Evolutionary conservation across 768 basidiomycete genomes (phyloP).

Genomic region (Porpolomopsis calyptriformis): DNA sequence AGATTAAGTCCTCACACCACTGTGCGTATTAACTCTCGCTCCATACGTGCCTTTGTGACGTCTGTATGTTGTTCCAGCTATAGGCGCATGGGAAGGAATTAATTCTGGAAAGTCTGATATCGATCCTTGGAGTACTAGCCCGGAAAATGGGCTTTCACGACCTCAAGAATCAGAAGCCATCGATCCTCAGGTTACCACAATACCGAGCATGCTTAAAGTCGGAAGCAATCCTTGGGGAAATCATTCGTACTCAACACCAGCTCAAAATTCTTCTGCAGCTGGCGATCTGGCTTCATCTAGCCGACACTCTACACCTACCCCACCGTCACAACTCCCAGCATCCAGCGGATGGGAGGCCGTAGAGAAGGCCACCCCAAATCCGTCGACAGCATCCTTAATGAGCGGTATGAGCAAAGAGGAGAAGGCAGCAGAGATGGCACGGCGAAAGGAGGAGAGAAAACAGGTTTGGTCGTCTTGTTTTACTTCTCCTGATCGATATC

Average conservation of each 20-base stretch:
- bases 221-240: no score
- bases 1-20: not conserved
- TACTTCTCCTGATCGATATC: not conserved
- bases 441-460: slow-evolving; percentile 85
- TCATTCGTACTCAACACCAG: no score
- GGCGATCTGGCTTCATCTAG: not conserved
- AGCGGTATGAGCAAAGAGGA: slow-evolving; percentile 74
- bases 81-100: no score
- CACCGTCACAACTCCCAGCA: no score
- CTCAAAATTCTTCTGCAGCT: no score
- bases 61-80: not conserved
- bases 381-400: slow-evolving; percentile 19
- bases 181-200: no score
- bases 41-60: not conserved
- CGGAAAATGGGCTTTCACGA: not conserved
- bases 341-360: not conserved
- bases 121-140: not conserved
- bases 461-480: slow-evolving; percentile 50
- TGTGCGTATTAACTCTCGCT: not conserved
- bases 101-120: not conserved
- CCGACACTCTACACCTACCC: not conserved
- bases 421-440: slow-evolving; percentile 85
- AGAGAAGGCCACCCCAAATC: slow-evolving; percentile 10
- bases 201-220: no score
- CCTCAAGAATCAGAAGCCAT: not conserved